phyloP scores from a whole-genome alignment of 441 rosid genomes.

The California macrophylla region DNA sequence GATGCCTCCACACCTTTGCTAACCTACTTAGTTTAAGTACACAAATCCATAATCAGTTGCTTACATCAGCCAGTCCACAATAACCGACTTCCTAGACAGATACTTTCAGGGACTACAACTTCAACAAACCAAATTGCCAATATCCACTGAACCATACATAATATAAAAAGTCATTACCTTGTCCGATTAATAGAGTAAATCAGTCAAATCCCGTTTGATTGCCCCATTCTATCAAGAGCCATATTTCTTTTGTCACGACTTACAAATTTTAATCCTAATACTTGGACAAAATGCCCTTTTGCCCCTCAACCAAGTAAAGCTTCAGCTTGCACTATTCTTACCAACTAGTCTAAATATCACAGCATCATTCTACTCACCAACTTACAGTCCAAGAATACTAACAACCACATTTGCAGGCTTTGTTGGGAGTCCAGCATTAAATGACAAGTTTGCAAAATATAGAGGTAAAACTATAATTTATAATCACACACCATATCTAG shows the following conservation, averaged over 20 bases:
- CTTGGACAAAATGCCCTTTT: background rate
- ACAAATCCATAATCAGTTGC: slow-evolving; percentile 12
- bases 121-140: background rate
- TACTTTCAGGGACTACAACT: background rate
- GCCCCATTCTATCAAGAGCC: slow-evolving; percentile 1
- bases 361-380: background rate
- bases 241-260: background rate
- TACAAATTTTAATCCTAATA: background rate
- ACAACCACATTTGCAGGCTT: background rate
- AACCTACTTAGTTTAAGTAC: slow-evolving; percentile 39
- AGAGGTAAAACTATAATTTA: background rate
- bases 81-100: background rate
- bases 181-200: background rate
- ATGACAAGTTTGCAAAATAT: background rate
- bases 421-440: background rate
- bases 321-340: background rate
- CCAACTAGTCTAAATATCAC: background rate
- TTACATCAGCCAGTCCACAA: slow-evolving; percentile 15
- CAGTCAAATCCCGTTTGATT: background rate
- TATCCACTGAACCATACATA: background rate
- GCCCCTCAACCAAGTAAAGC: background rate
- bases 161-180: slow-evolving; percentile 1
- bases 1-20: slow-evolving; percentile 87
- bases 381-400: background rate
- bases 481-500: slow-evolving; percentile 62